Percentiles rank a stretch among this genome's conserved stretches.
Conservation (phyloP, 2,329 filamentous ascomycete genomes). For the Emergomyces orientalis region DNA sequence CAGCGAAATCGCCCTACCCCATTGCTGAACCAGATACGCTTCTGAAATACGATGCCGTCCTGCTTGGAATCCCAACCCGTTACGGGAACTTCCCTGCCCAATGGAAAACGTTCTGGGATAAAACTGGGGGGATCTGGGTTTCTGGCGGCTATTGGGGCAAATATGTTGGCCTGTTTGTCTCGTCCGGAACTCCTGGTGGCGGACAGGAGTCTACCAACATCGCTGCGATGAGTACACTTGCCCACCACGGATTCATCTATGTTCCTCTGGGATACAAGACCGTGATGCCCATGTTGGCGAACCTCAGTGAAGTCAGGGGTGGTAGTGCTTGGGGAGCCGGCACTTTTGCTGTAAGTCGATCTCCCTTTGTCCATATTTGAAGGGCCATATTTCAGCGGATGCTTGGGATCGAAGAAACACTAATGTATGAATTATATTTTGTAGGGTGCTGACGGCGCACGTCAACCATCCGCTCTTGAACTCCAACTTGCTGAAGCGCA, state of each 20-base stretch:
- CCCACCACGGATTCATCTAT: constrained; percentile 91
- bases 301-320: constrained; percentile 72
- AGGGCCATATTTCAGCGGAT: not conserved
- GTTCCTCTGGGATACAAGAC: constrained; percentile 92
- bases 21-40: constrained; percentile 54
- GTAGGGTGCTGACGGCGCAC: constrained; percentile 62
- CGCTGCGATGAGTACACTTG: constrained; percentile 69
- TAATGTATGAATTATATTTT: not conserved
- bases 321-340: constrained; percentile 89
- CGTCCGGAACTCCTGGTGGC: constrained; percentile 72
- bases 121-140: constrained; percentile 76
- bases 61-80: constrained; percentile 89
- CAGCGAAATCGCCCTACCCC: constrained; percentile 60
- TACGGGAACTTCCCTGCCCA: constrained; percentile 97
- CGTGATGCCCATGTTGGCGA: constrained; percentile 58
- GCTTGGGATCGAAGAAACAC: not conserved
- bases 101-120: constrained; percentile 83
- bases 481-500: constrained; percentile 70
- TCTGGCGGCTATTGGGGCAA: constrained; percentile 73
- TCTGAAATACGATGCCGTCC: constrained; percentile 72
- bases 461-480: constrained; percentile 68
- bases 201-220: constrained; percentile 88
- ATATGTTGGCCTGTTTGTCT: constrained; percentile 83
- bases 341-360: constrained; percentile 60
- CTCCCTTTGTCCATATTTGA: constrained; percentile 9